Percentiles rank a stretch among this genome's conserved stretches.
These are phyloP conservation scores for Termitomyces titanicus DNA, from an alignment of 768 basidiomycete species.

Conservation along the genomic window DNA sequence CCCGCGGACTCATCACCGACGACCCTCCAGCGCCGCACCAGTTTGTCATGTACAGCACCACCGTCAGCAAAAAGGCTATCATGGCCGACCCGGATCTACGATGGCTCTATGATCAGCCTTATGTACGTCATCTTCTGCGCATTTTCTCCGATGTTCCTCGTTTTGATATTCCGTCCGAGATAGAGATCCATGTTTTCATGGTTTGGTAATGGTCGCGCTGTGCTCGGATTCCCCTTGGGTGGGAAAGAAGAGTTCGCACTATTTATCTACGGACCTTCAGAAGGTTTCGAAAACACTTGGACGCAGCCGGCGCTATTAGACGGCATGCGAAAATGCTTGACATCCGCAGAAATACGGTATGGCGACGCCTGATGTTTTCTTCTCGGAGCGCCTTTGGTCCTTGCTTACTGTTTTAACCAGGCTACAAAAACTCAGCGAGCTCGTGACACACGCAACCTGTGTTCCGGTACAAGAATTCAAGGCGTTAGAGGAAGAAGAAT, in stretches of 20 bases:
- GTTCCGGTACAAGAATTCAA: slow-evolving; percentile 34
- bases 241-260: slow-evolving; percentile 27
- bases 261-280: slow-evolving; percentile 26
- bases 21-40: slow-evolving; percentile 12
- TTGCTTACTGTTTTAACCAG: background rate
- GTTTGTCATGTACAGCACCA: slow-evolving; percentile 42
- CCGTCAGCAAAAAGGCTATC: slow-evolving; percentile 36
- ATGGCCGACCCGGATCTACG: slow-evolving; percentile 35
- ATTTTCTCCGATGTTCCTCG: background rate
- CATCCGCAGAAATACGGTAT: slow-evolving; percentile 36
- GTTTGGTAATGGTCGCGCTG: slow-evolving; percentile 30
- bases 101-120: slow-evolving; percentile 22
- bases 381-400: background rate
- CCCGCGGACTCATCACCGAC: slow-evolving; percentile 16
- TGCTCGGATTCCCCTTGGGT: slow-evolving; percentile 33
- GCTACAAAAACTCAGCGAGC: slow-evolving; percentile 17
- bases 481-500: slow-evolving; percentile 49
- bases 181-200: slow-evolving; percentile 30
- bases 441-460: slow-evolving; percentile 30
- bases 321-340: slow-evolving; percentile 27
- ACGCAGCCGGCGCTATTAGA: slow-evolving; percentile 26
- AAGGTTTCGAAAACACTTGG: slow-evolving; percentile 26
- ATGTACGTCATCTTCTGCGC: slow-evolving; percentile 15
- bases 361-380: background rate
- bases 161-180: background rate